phyloP scores from a whole-genome alignment of 164 flowering plant species.

The Nelumbo lutea region DNA sequence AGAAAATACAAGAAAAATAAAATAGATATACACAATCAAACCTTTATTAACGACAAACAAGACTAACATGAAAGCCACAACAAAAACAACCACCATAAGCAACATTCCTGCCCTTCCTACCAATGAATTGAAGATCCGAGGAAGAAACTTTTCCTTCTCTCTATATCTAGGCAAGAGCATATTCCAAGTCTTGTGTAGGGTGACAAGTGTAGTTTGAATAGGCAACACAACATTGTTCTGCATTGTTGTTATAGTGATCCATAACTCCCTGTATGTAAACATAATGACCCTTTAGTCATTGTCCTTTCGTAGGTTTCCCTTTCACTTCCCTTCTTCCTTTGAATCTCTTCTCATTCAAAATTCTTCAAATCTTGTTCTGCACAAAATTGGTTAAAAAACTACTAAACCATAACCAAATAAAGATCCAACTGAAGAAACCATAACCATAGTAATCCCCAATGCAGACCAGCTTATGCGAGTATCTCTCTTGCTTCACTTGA shows the following conservation, averaged over 20 bases:
- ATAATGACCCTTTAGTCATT: constrained; percentile 88
- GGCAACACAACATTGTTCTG: constrained; percentile 30
- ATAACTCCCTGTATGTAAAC: constrained; percentile 62
- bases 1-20: no score
- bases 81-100: constrained; percentile 19
- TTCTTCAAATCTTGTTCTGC: constrained; percentile 1
- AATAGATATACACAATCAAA: background rate
- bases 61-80: constrained; percentile 18
- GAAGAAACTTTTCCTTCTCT: constrained; percentile 57
- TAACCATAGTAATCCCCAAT: background rate
- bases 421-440: background rate
- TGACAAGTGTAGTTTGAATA: constrained; percentile 19
- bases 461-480: background rate
- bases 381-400: background rate
- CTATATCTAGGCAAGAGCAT: constrained; percentile 33
- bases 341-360: constrained; percentile 29
- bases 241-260: constrained; percentile 55
- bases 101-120: constrained; percentile 62
- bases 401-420: background rate
- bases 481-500: no score
- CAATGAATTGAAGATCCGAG: constrained; percentile 32
- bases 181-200: constrained; percentile 44
- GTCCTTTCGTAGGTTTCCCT: constrained; percentile 35
- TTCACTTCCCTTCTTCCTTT: constrained; percentile 40
- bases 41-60: constrained; percentile 26